Conservation (phyloP, 768 basidiomycete species). For the Collybiopsis luxurians region DNA sequence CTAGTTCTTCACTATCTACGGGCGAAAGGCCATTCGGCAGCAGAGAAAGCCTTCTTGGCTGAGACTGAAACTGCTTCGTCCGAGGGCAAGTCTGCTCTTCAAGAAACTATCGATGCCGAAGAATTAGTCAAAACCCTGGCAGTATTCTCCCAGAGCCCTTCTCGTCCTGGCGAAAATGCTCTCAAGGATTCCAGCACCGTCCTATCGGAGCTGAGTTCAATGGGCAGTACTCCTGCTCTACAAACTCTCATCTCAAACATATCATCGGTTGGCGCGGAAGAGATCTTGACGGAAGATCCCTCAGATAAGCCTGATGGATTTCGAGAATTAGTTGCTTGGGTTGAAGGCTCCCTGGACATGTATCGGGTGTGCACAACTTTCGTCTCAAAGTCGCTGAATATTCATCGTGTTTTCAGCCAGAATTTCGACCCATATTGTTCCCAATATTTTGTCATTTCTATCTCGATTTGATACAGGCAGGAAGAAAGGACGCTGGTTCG, state of each 20-base stretch:
- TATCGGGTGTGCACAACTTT: conserved; percentile 58
- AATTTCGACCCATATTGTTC: conserved; percentile 90
- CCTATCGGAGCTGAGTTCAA: conserved; percentile 62
- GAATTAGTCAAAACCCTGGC: conserved; percentile 57
- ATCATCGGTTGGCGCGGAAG: conserved; percentile 78
- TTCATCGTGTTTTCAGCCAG: conserved; percentile 53
- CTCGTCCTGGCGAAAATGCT: conserved; percentile 65
- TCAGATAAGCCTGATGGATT: conserved; percentile 86
- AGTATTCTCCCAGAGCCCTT: conserved; percentile 67
- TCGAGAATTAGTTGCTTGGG: conserved; percentile 83
- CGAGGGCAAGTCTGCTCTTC: conserved; percentile 39
- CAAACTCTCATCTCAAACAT: conserved; percentile 77
- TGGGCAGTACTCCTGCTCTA: conserved; percentile 70
- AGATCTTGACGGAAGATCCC: conserved; percentile 77
- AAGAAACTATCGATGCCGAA: conserved; percentile 37
- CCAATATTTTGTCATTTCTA: conserved; percentile 98
- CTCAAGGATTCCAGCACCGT: conserved; percentile 66
- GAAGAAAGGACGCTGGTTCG: conserved; percentile 87
- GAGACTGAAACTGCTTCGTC: conserved; percentile 41
- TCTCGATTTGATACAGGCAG: conserved; percentile 87
- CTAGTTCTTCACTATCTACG: conserved; percentile 48
- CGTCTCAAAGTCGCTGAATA: neutral
- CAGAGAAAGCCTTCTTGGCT: conserved; percentile 48
- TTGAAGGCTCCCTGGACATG: conserved; percentile 89
- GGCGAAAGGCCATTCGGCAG: conserved; percentile 42